phyloP scores from a whole-genome alignment of 2,329 filamentous ascomycete species.

The Mollisia scopiformis region DNA sequence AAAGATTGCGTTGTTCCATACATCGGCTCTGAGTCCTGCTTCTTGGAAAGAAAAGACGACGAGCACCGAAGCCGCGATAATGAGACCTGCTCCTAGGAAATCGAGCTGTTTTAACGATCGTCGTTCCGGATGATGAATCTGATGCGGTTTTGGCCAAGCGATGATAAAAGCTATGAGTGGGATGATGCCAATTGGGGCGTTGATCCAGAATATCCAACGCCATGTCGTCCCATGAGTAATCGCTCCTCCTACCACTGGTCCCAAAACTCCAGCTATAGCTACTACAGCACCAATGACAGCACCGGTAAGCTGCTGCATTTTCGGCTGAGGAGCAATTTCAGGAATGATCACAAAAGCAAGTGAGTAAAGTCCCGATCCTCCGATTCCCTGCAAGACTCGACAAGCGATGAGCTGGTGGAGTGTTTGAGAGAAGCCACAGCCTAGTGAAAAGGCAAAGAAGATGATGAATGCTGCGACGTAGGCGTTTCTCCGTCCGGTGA shows the following conservation, averaged over 20 bases:
- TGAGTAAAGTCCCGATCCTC: constrained; percentile 42
- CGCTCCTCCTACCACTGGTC: constrained; percentile 29
- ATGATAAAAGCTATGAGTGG: constrained; percentile 51
- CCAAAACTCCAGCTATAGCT: constrained; percentile 26
- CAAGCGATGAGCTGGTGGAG: constrained; percentile 44
- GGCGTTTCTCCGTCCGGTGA: constrained; percentile 55
- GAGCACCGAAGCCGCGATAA: constrained; percentile 56
- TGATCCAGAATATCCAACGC: constrained; percentile 35
- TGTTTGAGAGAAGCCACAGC: constrained; percentile 50
- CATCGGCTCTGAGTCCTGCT: constrained; percentile 22
- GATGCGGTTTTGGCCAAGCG: constrained; percentile 50
- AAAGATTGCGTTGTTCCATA: constrained; percentile 47
- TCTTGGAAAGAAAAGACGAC: constrained; percentile 60
- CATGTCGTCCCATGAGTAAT: constrained; percentile 26
- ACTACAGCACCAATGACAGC: constrained; percentile 49
- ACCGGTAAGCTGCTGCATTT: constrained; percentile 46
- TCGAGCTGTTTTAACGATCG: constrained; percentile 47
- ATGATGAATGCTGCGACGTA: constrained; percentile 53
- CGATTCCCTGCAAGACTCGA: constrained; percentile 36
- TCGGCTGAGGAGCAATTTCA: constrained; percentile 47
- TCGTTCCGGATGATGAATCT: constrained; percentile 47
- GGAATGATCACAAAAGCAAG: constrained; percentile 40
- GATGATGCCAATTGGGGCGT: constrained; percentile 52
- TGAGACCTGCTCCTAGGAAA: constrained; percentile 53
- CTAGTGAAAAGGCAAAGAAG: constrained; percentile 60